Evolutionary conservation across 2,329 filamentous ascomycete species (phyloP), one percentile per base, ranked within the genome.

Genomic region (Raffaelea arxii): DNA sequence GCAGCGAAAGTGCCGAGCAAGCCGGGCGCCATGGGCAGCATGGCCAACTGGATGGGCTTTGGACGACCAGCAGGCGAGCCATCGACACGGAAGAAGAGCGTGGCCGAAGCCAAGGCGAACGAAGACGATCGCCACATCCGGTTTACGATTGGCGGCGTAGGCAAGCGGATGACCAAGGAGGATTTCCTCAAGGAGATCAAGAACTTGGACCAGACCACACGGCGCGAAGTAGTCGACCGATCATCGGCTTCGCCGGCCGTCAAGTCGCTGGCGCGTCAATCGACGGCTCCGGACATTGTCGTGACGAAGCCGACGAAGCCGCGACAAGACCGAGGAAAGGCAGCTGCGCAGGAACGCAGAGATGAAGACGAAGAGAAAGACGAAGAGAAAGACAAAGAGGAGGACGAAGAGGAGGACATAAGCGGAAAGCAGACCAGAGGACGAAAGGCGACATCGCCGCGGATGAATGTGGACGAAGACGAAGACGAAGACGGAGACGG

Each of bases 171-270:
- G 77, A 89, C 76, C 51, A 90, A 90, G 64, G 78, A 82, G 4
- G 84, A 89, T 57, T 91, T 92, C 59, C 79, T 92, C 50, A 70
- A 74, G 41, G 80, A 87, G 58, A 81, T 92, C 58, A 78, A 80
- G 53, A 77, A 80, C 52, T 71, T 91, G 49, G 84, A 91, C 59
- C 75, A 77, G 22, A 78, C 78, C 56, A 78, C 80, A 14, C 73
- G 74, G 6, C 68, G 66, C 30, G 71, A 77, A 49, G 69, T 78
- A 2, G 65, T 78, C 4, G 70, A 75, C 32, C 66, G 69, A 46
- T 77, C 74, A 0, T 64, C 58, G 5, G 74, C 72, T 1, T 66
- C 73, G 0, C 62, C 65, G 4, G 65, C 63, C 1, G 58, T 77
- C 54, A 77, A 77, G 61, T 65, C 62, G 5, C 58, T 72, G 18